Conservation (phyloP, 306 rosid genomes). For the Sicyos baderoa region DNA sequence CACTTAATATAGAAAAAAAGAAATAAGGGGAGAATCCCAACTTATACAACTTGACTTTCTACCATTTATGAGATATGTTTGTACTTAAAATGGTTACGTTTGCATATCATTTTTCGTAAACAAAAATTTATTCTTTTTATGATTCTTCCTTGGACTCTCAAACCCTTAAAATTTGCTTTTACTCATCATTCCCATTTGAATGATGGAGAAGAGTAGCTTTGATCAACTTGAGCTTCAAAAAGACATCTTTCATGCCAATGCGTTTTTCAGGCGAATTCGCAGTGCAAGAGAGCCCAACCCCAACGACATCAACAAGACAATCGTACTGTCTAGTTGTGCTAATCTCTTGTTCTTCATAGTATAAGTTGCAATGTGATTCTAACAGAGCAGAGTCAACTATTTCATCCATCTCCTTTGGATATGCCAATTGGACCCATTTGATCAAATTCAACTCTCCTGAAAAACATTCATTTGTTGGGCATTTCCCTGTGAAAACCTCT, state of each 20-base stretch:
- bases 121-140: too few species aligned
- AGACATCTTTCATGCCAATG: conserved; percentile 38
- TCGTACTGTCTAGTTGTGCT: conserved; percentile 7
- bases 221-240: conserved; percentile 33
- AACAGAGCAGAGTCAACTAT: conserved; percentile 45
- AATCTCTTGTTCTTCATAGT: conserved; percentile 12
- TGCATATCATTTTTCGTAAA: too few species aligned
- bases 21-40: too few species aligned
- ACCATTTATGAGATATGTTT: too few species aligned
- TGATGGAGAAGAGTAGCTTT: conserved; percentile 10
- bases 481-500: conserved; percentile 49
- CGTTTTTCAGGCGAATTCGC: conserved; percentile 40
- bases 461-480: conserved; percentile 51
- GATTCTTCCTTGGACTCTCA: too few species aligned
- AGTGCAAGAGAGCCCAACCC: conserved; percentile 50
- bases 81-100: too few species aligned
- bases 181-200: not conserved
- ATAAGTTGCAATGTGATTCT: not conserved
- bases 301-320: conserved; percentile 34
- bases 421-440: conserved; percentile 46
- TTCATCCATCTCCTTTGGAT: conserved; percentile 27
- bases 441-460: conserved; percentile 37
- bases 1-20: too few species aligned
- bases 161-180: not conserved
- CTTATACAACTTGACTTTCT: too few species aligned